Evolutionary conservation across 805 yeast species (phyloP).

Genomic region (Nakazawaea ernobii): DNA sequence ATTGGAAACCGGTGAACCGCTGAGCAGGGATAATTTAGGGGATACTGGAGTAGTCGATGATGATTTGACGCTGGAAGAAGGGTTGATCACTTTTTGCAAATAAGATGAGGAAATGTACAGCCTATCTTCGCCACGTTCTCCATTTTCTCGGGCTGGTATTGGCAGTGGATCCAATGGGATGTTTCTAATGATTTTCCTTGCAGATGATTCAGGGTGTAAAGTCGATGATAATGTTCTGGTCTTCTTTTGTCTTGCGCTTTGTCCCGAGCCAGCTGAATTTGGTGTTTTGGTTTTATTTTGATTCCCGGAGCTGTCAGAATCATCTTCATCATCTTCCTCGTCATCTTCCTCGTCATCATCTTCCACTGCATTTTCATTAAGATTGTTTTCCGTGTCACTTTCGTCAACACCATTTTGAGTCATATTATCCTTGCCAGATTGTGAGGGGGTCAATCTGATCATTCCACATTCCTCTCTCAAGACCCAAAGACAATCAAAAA

Average conservation of each 20-base stretch:
- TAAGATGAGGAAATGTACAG: constrained; percentile 5
- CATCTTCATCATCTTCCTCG: constrained; percentile 28
- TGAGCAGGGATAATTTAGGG: constrained; percentile 4
- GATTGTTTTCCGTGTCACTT: constrained; percentile 16
- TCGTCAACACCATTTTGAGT: constrained; percentile 18
- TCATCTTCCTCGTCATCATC: constrained; percentile 22
- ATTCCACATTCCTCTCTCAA: constrained; percentile 85
- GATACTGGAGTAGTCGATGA: constrained; percentile 7
- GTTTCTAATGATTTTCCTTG: constrained; percentile 68
- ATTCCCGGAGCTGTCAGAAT: constrained; percentile 24
- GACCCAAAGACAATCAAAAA: constrained; percentile 85
- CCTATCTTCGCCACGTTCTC: neutral
- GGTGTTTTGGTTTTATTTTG: constrained; percentile 19
- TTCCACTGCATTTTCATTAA: constrained; percentile 13
- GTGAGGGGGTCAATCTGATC: constrained; percentile 49
- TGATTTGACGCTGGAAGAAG: constrained; percentile 2
- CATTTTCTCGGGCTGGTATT: constrained; percentile 32
- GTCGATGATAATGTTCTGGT: constrained; percentile 48
- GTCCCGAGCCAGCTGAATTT: constrained; percentile 23
- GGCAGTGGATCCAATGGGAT: constrained; percentile 85
- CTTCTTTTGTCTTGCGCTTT: constrained; percentile 23
- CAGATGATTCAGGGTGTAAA: constrained; percentile 62
- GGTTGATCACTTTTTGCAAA: constrained; percentile 12
- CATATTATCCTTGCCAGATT: constrained; percentile 2
- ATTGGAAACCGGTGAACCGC: constrained; percentile 6